phyloP scores from a whole-genome alignment of 192 early-diverging fungal genomes.

The Coemansia sp. region DNA sequence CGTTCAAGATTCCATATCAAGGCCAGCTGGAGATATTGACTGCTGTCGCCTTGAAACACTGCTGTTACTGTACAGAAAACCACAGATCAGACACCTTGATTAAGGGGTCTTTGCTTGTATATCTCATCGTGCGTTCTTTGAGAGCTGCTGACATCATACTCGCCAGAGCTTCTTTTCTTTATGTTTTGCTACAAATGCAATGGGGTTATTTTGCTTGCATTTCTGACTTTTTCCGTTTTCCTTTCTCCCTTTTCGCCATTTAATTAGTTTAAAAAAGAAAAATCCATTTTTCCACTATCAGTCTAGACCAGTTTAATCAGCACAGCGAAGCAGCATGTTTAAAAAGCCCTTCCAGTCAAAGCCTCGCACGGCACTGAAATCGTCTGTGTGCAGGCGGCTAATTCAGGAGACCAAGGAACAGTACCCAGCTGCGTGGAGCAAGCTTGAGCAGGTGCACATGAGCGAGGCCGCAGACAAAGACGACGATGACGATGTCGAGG shows the following conservation, averaged over 20 bases:
- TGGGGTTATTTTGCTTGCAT: neutral
- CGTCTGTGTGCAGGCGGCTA: constrained; percentile 65
- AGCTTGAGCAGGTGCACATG: constrained; percentile 1
- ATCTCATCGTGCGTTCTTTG: too few relatives aligned
- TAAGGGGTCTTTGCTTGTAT: too few relatives aligned
- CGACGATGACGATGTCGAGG: constrained; percentile 24
- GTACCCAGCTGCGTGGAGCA: constrained; percentile 38
- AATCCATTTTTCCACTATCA: neutral
- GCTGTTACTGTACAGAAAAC: too few relatives aligned
- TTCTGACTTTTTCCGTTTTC: neutral
- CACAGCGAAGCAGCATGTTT: constrained; percentile 62
- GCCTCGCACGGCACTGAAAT: constrained; percentile 61
- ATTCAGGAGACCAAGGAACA: constrained; percentile 56
- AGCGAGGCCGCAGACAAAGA: constrained; percentile 28
- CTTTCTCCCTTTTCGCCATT: neutral
- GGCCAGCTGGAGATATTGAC: too few relatives aligned
- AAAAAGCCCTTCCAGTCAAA: constrained; percentile 73
- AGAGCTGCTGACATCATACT: too few relatives aligned
- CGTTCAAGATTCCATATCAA: too few relatives aligned
- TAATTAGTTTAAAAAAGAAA: neutral
- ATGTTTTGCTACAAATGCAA: neutral
- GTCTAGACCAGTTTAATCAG: too few relatives aligned
- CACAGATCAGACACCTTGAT: too few relatives aligned
- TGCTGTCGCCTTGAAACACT: too few relatives aligned
- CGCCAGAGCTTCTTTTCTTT: neutral